Conservation (phyloP, 495 filamentous ascomycete genomes). For the Lepraria neglecta region DNA sequence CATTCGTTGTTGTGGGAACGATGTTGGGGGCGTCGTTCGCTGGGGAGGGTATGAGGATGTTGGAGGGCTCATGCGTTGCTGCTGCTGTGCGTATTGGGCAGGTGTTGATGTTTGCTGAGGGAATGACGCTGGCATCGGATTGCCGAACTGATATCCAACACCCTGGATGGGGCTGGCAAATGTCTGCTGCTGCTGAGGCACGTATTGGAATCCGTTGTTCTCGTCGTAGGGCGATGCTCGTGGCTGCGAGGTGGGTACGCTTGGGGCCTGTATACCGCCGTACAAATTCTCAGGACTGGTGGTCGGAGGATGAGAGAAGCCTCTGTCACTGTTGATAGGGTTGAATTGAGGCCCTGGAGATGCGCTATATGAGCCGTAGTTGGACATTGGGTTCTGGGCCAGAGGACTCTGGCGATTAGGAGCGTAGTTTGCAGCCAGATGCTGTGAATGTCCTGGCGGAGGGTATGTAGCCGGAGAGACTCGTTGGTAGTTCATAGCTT, state of each 20-base stretch:
- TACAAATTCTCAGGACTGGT: slow-evolving; percentile 25
- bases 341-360: slow-evolving; percentile 21
- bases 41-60: slow-evolving; percentile 11
- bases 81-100: neutral
- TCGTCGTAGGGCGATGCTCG: slow-evolving; percentile 16
- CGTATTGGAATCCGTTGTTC: slow-evolving; percentile 18
- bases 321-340: slow-evolving; percentile 18
- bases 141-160: slow-evolving; percentile 11
- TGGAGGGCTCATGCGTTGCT: slow-evolving; percentile 11
- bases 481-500: slow-evolving; percentile 22
- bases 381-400: slow-evolving; percentile 17
- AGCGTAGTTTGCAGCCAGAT: slow-evolving; percentile 16
- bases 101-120: slow-evolving; percentile 15
- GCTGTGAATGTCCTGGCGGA: slow-evolving; percentile 20
- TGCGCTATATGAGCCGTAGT: slow-evolving; percentile 14
- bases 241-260: slow-evolving; percentile 23
- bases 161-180: slow-evolving; percentile 16
- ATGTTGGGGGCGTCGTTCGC: slow-evolving; percentile 2
- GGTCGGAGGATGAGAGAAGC: slow-evolving; percentile 7
- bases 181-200: slow-evolving; percentile 21
- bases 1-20: slow-evolving; percentile 4
- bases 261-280: slow-evolving; percentile 14
- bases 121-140: slow-evolving; percentile 6
- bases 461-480: slow-evolving; percentile 27
- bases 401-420: slow-evolving; percentile 9